Base-by-base conservation (phyloP, 163 green algal species). In the Coccomyxa subellipsoidea region DNA sequence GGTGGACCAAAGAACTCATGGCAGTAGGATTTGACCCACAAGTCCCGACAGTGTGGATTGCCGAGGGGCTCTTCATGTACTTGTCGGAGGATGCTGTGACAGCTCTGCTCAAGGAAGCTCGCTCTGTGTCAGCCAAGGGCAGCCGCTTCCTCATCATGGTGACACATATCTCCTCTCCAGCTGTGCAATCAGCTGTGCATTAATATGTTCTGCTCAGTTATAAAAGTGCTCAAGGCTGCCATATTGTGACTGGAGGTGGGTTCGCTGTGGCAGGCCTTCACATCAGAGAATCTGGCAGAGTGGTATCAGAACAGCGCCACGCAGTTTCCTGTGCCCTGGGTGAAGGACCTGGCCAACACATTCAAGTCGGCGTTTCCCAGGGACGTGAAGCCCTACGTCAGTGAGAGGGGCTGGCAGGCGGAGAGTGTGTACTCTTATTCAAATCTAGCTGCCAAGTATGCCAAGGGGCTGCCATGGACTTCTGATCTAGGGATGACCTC, bases 41-140 rank as follows among this genome's bases (percentile, higher is more conserved):
- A 0, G 23, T 59, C n/a, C 84, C 88, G 10, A 89, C 86, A 23
- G 54, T 87, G 18, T 93, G 89, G 89, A 72, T 93, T 39, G 79
- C 89, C n/a, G 90, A 94, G 75, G 90, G 89, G 10, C 35, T 80
- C 29, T 32, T 83, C 34, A 81, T 70, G 40, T 86, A 86, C 79
- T 53, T 86, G 7, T 81, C 72, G 25, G 40, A 59, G 27, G 71
- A 54, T 27, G 70, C 39, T n/a, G 54, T 78, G 69, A 72, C 76
- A 10, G 54, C 53, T 7, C 72, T 86, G 71, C 79, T 84, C 7
- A 35, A 80, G 36, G 69, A 18, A 47, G 29, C 77, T 29, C 79
- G 59, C 31, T 37, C 71, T 38, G 78, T 82, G 7, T 73, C 77
- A 53, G 47, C 40, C 69, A 37, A 32, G 29, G 15, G 18, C 21